phyloP scores from a whole-genome alignment of 2,329 filamentous ascomycete genomes.

The Fusarium decemcellulare region DNA sequence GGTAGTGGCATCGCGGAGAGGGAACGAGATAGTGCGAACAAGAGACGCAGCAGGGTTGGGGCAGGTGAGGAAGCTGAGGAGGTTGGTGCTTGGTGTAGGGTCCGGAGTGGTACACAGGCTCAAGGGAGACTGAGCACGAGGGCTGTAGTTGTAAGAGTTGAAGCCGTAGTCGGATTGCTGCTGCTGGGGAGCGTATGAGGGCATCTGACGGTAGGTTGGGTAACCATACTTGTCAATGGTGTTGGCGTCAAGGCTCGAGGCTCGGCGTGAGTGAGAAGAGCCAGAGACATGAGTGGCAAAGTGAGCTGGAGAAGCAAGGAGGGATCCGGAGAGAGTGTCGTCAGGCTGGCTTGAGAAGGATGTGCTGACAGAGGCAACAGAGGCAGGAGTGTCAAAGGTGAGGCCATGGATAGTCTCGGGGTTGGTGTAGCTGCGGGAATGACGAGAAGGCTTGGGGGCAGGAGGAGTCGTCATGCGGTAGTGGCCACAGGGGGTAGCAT shows the following conservation, averaged over 20 bases:
- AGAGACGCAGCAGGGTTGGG: constrained; percentile 87
- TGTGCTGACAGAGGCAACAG: constrained; percentile 51
- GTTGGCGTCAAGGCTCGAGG: constrained; percentile 77
- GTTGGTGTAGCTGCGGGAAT: constrained; percentile 73
- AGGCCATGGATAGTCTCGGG: constrained; percentile 66
- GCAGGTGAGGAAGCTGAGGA: constrained; percentile 83
- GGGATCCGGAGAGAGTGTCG: constrained; percentile 55
- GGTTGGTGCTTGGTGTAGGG: constrained; percentile 72
- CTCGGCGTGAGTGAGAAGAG: constrained; percentile 62
- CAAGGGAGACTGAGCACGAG: constrained; percentile 63
- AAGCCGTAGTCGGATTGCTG: constrained; percentile 59
- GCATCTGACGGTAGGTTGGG: constrained; percentile 86
- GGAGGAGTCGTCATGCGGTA: constrained; percentile 53
- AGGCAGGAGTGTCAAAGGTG: constrained; percentile 48
- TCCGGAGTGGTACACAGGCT: constrained; percentile 59
- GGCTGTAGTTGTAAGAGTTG: constrained; percentile 55
- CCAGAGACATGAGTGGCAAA: constrained; percentile 60
- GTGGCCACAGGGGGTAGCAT: constrained; percentile 63
- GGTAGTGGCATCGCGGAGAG: constrained; percentile 74
- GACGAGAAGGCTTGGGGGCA: constrained; percentile 55
- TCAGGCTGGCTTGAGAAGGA: constrained; percentile 56
- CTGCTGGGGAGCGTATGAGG: constrained; percentile 55
- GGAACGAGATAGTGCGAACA: constrained; percentile 83
- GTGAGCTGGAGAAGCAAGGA: constrained; percentile 78
- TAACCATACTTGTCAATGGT: constrained; percentile 81